Percentiles rank a stretch among this genome's conserved stretches.
Conservation (phyloP, 202 grass and related monocot species). For the Cymbopogon flexuosus region DNA sequence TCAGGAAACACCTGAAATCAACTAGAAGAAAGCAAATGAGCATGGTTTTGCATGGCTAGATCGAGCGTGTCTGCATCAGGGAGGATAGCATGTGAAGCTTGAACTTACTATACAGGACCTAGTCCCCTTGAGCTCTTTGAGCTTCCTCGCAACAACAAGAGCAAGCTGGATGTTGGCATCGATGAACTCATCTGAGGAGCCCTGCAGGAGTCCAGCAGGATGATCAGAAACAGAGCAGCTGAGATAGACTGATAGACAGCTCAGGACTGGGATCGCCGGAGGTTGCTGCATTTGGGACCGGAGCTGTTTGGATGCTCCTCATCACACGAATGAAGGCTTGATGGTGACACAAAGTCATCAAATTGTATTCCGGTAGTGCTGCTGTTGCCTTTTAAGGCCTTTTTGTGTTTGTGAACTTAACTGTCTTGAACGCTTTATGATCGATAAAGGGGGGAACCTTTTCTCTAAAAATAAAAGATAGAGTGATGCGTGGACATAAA, state of each 20-base stretch:
- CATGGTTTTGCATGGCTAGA: neutral
- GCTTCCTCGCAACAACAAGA: conserved; percentile 69
- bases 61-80: neutral
- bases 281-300: neutral
- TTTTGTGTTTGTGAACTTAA: neutral
- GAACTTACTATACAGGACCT: conserved; percentile 77
- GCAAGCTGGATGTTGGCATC: conserved; percentile 95
- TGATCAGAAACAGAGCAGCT: neutral
- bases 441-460: neutral
- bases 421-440: neutral
- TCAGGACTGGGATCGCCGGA: too few relatives aligned
- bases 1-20: conserved; percentile 91
- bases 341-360: neutral
- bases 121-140: conserved; percentile 62
- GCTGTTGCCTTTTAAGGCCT: neutral
- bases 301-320: neutral
- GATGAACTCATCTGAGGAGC: conserved; percentile 95
- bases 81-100: neutral
- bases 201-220: conserved; percentile 39
- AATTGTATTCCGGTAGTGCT: neutral
- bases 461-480: neutral
- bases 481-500: neutral
- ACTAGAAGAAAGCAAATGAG: conserved; percentile 42
- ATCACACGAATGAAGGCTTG: neutral
- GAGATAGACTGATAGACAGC: neutral